Conservation (phyloP, 176 grass and related monocot species). For the Oryza longistaminata region DNA sequence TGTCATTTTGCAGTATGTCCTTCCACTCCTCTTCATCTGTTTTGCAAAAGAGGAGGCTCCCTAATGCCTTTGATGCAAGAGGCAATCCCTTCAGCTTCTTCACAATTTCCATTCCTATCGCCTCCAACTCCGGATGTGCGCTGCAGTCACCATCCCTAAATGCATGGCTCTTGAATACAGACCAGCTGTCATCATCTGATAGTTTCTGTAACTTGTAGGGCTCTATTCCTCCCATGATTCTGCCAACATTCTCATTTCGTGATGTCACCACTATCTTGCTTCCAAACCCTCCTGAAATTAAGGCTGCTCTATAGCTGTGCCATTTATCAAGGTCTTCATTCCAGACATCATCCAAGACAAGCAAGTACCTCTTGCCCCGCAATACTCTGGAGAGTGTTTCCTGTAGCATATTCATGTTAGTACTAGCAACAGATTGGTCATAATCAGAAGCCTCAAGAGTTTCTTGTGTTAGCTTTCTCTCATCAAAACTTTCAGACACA, state of each 20-base stretch:
- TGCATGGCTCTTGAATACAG: slow-evolving; percentile 61
- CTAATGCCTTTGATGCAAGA: slow-evolving; percentile 65
- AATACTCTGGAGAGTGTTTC: slow-evolving; percentile 51
- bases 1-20: slow-evolving; percentile 51
- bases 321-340: slow-evolving; percentile 71
- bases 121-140: slow-evolving; percentile 41
- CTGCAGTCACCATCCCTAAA: slow-evolving; percentile 55
- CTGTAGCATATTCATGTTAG: slow-evolving; percentile 74
- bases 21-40: slow-evolving; percentile 64
- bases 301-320: slow-evolving; percentile 59
- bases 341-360: slow-evolving; percentile 87
- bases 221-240: slow-evolving; percentile 54
- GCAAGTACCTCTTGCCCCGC: slow-evolving; percentile 59
- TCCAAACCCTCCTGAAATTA: slow-evolving; percentile 57
- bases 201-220: slow-evolving; percentile 56
- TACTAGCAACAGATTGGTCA: slow-evolving; percentile 51
- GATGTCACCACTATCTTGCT: slow-evolving; percentile 82
- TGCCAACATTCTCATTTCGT: slow-evolving; percentile 58
- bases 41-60: slow-evolving; percentile 66
- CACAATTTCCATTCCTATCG: slow-evolving; percentile 63
- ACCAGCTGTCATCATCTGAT: slow-evolving; percentile 63
- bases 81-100: slow-evolving; percentile 70
- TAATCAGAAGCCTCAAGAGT: slow-evolving; percentile 56
- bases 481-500: slow-evolving; percentile 66
- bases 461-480: slow-evolving; percentile 64